Conservation (phyloP, 2,329 filamentous ascomycete genomes). For the Corynespora cassiicola region DNA sequence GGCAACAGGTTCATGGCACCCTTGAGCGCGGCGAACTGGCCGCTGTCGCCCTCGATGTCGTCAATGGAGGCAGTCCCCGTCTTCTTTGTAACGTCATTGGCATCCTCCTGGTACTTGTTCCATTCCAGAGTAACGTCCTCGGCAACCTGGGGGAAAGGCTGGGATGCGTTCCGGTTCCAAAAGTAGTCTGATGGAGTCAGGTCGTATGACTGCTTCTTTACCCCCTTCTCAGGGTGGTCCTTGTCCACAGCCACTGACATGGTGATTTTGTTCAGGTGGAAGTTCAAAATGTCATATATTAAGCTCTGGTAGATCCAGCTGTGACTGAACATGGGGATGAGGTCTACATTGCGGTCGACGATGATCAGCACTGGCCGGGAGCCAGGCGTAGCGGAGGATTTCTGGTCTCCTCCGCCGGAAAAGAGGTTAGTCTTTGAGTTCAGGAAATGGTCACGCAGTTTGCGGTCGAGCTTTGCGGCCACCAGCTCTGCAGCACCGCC, state of each 20-base stretch:
- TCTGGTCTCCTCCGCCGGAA: constrained; percentile 69
- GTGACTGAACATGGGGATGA: constrained; percentile 98
- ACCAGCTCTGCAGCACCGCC: constrained; percentile 94
- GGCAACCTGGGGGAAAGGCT: constrained; percentile 93
- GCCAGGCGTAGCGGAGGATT: constrained; percentile 61
- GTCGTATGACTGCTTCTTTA: constrained; percentile 89
- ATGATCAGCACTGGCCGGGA: constrained; percentile 89
- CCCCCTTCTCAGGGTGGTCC: constrained; percentile 73
- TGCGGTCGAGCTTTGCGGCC: constrained; percentile 90
- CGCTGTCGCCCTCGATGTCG: constrained; percentile 87
- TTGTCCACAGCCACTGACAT: constrained; percentile 86
- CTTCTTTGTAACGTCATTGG: constrained; percentile 91
- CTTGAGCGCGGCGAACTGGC: constrained; percentile 89
- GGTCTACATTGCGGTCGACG: constrained; percentile 91
- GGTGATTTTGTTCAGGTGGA: constrained; percentile 91
- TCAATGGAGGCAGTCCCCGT: constrained; percentile 92
- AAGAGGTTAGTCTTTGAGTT: constrained; percentile 99
- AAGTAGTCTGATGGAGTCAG: constrained; percentile 92
- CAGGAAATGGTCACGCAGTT: constrained; percentile 92
- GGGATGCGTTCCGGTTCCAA: constrained; percentile 89
- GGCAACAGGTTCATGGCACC: constrained; percentile 92
- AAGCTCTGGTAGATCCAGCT: constrained; percentile 91
- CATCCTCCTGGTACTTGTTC: constrained; percentile 94
- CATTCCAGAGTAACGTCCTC: constrained; percentile 95
- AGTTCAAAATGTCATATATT: constrained; percentile 77